Base-by-base conservation (phyloP, 139 green algal genomes). In the Coccomyxa sp. region DNA sequence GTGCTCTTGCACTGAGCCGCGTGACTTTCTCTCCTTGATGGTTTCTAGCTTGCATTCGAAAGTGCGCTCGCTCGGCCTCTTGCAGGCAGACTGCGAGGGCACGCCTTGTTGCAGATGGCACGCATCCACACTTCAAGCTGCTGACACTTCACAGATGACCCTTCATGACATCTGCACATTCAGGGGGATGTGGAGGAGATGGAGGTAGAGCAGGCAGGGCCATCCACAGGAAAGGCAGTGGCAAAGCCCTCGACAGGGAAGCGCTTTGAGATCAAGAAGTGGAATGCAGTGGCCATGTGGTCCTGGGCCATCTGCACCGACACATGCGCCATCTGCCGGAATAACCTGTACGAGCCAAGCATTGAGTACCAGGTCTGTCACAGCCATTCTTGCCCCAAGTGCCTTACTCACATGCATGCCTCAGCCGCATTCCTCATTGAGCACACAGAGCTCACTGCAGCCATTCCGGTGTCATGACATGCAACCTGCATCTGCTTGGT, bases 341-440 rank as follows among this genome's bases (percentile, higher is more conserved):
- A 98, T 86, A 98, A 98, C 85, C 86, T 98, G 50, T 99, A 99
- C 82, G 95, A 98, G 88, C 91, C 96, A 5, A 97, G 90, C 83
- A 98, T 98, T 41, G 95, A 98, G 88, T 98, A 98, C 84, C 94
- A 98, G 80, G 95, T 95, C n/a, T 98, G 71, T 16, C n/a, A n/a
- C n/a, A n/a, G n/a, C n/a, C n/a, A n/a, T n/a, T n/a, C n/a, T n/a
- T n/a, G n/a, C n/a, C n/a, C n/a, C n/a, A n/a, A n/a, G n/a, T n/a
- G n/a, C n/a, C n/a, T n/a, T n/a, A n/a, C n/a, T n/a, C n/a, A n/a
- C n/a, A n/a, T n/a, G n/a, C n/a, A n/a, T n/a, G n/a, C n/a, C n/a
- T n/a, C n/a, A n/a, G n/a, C n/a, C n/a, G n/a, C n/a, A n/a, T n/a
- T n/a, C n/a, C n/a, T n/a, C n/a, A n/a, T n/a, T n/a, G n/a, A n/a